Conservation (phyloP, 2,329 filamentous ascomycete genomes). For the Venturia nashicola region DNA sequence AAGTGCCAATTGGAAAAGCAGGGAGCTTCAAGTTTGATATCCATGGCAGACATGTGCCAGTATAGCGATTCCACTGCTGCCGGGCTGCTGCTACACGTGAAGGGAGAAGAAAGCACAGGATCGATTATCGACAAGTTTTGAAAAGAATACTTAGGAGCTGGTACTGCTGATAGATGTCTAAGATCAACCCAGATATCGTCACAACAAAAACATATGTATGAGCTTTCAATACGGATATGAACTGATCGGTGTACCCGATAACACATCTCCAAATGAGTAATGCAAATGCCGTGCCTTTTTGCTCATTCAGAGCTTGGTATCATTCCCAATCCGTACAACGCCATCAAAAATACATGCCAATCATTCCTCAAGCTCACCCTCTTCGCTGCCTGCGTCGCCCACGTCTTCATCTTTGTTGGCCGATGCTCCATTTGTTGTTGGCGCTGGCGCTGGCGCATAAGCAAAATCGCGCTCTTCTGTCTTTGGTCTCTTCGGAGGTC, state of each 20-base stretch:
- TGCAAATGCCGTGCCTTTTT: not conserved
- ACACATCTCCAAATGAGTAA: not conserved
- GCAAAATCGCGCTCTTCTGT: constrained; percentile 6
- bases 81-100: not conserved
- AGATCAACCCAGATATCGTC: not conserved
- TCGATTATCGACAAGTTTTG: not conserved
- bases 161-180: not conserved
- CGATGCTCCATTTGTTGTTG: constrained; percentile 5
- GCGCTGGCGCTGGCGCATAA: not conserved
- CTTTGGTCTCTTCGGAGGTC: constrained; percentile 5
- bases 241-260: not conserved
- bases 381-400: constrained; percentile 23
- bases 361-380: constrained; percentile 28
- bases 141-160: not conserved
- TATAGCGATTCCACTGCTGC: too few relatives aligned
- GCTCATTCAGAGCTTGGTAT: not conserved
- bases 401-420: not conserved
- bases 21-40: not conserved
- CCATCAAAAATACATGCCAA: not conserved
- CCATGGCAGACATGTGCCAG: not conserved
- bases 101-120: not conserved
- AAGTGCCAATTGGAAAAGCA: not conserved
- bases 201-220: not conserved
- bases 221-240: not conserved
- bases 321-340: not conserved